Evolutionary conservation across 225 moss, liverwort and hornwort genomes (phyloP), one percentile per base, ranked within the genome.

Genomic region (Bryoerythrophyllum caledonicum): DNA sequence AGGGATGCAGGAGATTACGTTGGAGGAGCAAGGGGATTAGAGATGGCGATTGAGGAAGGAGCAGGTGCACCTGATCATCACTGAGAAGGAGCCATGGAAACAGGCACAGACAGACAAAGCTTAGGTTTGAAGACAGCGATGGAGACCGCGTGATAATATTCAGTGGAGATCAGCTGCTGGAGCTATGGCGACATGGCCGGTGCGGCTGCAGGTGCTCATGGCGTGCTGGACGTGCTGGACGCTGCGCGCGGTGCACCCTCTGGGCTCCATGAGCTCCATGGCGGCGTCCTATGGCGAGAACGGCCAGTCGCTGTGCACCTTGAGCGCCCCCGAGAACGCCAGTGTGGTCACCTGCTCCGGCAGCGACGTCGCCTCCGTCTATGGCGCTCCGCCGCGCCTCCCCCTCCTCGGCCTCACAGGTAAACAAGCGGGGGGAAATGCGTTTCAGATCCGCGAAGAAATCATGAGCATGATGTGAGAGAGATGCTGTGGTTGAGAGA

Each of bases 261-360:
- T 88, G 71, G 88, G 88, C 57, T 88, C 88, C 80, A 85, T 88
- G 85, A 88, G 67, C 82, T 80, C 85, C 74, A 78, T 91, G 70
- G 91, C 91, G 23, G 91, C 86, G 60, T 91, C 91, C 14, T 91
- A 91, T 59, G 91, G 91, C 40, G 85, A 83, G 49, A 90, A 91
- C 72, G 91, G 91, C n/a, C 89, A 91, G 43, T 78, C 91, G 4
- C 40, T 91, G 65, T 91, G 91, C 79, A 85, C 74, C 41, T 82
- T 91, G 64, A 73, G 82, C 3, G 67, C 66, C 3, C 72, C 66
- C n/a, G 90, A 87, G 38, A 85, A 81, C 23, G 84, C 80, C 59
- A 85, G 84, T 58, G 66, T 87, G 21, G 81, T 84, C 14, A 84
- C 83, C 6, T 91, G 91, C 52, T 91, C 85, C 61, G 91, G 91